Conservation (phyloP, 2,329 filamentous ascomycete genomes). For the Penicillium sp. region DNA sequence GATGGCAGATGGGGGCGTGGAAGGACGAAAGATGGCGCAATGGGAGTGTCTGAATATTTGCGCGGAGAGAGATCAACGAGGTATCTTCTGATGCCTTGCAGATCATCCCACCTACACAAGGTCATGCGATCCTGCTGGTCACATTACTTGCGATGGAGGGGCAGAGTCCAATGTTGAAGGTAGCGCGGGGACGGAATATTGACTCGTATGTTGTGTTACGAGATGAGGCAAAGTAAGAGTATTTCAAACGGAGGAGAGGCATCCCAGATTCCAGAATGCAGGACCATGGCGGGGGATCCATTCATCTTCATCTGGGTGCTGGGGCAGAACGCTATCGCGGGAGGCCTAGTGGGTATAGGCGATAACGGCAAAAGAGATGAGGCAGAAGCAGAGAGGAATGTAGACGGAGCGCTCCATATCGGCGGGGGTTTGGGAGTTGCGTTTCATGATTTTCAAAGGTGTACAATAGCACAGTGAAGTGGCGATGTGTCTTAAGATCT, state of each 20-base stretch:
- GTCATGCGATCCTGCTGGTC: background rate
- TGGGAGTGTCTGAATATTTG: background rate
- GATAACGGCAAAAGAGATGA: constrained; percentile 40
- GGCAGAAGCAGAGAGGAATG: constrained; percentile 38
- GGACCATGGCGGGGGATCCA: background rate
- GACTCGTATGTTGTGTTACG: background rate
- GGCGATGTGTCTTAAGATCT: background rate
- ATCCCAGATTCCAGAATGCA: background rate
- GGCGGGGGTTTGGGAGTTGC: constrained; percentile 5
- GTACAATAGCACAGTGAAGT: background rate
- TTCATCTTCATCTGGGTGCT: background rate
- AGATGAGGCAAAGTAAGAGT: background rate
- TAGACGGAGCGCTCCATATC: constrained; percentile 38
- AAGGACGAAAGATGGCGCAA: background rate
- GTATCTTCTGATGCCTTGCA: background rate
- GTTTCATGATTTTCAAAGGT: constrained; percentile 12
- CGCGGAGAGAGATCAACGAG: background rate
- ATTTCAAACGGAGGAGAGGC: background rate
- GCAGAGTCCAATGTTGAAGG: background rate
- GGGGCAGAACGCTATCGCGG: constrained; percentile 1
- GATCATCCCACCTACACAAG: background rate
- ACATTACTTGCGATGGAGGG: background rate
- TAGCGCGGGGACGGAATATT: background rate
- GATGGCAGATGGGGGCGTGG: background rate
- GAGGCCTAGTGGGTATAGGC: constrained; percentile 31